phyloP scores from a whole-genome alignment of 2,329 filamentous ascomycete species.

The Byssoonygena ceratinophila region DNA sequence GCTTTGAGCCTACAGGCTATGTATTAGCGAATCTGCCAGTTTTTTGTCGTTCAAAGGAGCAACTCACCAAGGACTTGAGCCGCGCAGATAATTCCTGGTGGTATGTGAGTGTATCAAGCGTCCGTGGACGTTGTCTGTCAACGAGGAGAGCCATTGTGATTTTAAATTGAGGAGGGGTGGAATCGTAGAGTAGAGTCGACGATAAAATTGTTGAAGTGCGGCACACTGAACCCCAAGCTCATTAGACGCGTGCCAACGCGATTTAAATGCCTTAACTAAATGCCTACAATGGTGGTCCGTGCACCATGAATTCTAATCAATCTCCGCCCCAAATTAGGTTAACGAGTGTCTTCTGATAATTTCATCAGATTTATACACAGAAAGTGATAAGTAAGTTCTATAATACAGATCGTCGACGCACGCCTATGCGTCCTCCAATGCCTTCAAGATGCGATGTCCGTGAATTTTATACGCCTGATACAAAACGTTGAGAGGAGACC shows the following conservation, averaged over 20 bases:
- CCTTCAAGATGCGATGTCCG: neutral
- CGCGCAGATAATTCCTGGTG: constrained; percentile 80
- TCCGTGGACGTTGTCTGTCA: constrained; percentile 49
- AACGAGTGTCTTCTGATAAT: neutral
- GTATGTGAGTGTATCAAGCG: constrained; percentile 58
- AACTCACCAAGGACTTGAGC: constrained; percentile 67
- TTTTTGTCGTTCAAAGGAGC: neutral
- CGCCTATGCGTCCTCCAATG: neutral
- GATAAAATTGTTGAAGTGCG: neutral
- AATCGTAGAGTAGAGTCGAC: neutral
- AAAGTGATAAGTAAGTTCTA: neutral
- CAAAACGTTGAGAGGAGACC: constrained; percentile 3
- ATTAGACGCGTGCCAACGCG: constrained; percentile 20
- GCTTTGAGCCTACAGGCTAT: constrained; percentile 63
- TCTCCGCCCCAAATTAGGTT: no score
- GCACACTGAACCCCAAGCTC: neutral
- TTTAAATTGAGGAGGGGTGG: neutral
- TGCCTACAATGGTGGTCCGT: constrained; percentile 25
- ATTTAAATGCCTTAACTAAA: neutral
- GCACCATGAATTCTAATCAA: constrained; percentile 16
- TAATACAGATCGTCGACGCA: neutral
- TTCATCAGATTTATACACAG: neutral
- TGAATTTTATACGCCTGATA: neutral
- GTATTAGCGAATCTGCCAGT: neutral
- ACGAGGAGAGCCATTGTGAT: constrained; percentile 51